Conservation (phyloP, 2,329 filamentous ascomycete species). For the Paracorniculantispora psalliotae region DNA sequence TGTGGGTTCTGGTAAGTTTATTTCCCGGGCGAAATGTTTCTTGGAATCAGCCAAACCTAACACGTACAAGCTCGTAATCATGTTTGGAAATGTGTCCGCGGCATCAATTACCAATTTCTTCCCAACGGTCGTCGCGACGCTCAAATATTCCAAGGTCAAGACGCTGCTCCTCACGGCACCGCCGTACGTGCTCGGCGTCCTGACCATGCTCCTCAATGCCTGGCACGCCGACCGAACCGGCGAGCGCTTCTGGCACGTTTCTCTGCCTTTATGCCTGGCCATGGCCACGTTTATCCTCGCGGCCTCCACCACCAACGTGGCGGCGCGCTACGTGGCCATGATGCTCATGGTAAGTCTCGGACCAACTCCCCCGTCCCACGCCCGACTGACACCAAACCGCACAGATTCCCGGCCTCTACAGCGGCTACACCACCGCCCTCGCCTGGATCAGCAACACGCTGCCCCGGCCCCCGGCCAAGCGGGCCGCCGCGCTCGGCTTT, state of each 20-base stretch:
- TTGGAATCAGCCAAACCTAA: background rate
- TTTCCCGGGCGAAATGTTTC: background rate
- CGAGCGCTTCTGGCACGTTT: conserved; percentile 36
- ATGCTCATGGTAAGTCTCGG: conserved; percentile 55
- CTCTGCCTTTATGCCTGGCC: conserved; percentile 18
- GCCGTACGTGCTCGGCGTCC: conserved; percentile 24
- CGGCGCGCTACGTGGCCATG: conserved; percentile 48
- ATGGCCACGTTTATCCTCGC: conserved; percentile 24
- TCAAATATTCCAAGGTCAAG: conserved; percentile 20
- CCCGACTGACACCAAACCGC: background rate
- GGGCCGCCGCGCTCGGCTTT: conserved; percentile 62
- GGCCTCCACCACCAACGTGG: conserved; percentile 15
- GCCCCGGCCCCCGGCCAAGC: conserved; percentile 70
- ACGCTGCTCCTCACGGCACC: conserved; percentile 27
- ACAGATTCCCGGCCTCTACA: conserved; percentile 54
- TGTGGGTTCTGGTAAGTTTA: conserved; percentile 46
- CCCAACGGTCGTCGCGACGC: conserved; percentile 25
- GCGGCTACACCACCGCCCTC: conserved; percentile 61
- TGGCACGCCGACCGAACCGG: conserved; percentile 33
- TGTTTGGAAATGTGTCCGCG: conserved; percentile 51
- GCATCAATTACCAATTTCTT: conserved; percentile 54
- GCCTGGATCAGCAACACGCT: conserved; percentile 75
- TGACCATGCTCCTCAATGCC: conserved; percentile 27
- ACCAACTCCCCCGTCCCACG: background rate
- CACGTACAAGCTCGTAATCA: conserved; percentile 39